Evolutionary conservation across 345 rosid genomes (phyloP).

Genomic region (Citrus inodora): DNA sequence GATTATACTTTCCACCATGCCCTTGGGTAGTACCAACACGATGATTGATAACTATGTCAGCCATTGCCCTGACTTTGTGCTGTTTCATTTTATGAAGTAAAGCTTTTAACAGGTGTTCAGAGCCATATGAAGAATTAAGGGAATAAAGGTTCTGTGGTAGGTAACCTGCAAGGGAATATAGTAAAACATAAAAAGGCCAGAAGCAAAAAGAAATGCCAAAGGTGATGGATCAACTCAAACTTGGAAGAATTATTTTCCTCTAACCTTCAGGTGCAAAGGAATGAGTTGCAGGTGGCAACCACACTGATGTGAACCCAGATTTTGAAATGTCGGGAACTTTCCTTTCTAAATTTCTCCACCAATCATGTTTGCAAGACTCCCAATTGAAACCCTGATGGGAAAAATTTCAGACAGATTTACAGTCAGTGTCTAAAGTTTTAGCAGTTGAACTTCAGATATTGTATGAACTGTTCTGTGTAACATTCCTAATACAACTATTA

Average conservation of each 20-base stretch:
- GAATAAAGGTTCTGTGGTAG: conserved; percentile 86
- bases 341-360: conserved; percentile 81
- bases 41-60: conserved; percentile 92
- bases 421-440: neutral
- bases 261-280: conserved; percentile 85
- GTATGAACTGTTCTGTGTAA: neutral
- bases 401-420: conserved; percentile 14
- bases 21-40: conserved; percentile 85
- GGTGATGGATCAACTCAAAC: neutral
- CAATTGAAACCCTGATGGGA: conserved; percentile 73
- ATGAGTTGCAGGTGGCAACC: conserved; percentile 83
- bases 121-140: conserved; percentile 78
- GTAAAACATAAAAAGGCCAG: neutral
- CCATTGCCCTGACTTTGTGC: conserved; percentile 81
- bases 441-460: conserved; percentile 9
- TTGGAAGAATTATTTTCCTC: neutral
- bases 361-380: conserved; percentile 87
- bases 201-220: neutral
- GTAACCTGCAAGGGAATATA: conserved; percentile 46
- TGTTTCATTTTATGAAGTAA: conserved; percentile 75
- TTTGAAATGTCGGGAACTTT: conserved; percentile 71
- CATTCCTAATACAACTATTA: neutral
- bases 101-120: conserved; percentile 59
- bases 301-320: conserved; percentile 85
- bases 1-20: conserved; percentile 80